These are phyloP conservation scores for Ciborinia camelliae DNA, from an alignment of 2,329 filamentous ascomycete genomes.

Conservation along the genomic window DNA sequence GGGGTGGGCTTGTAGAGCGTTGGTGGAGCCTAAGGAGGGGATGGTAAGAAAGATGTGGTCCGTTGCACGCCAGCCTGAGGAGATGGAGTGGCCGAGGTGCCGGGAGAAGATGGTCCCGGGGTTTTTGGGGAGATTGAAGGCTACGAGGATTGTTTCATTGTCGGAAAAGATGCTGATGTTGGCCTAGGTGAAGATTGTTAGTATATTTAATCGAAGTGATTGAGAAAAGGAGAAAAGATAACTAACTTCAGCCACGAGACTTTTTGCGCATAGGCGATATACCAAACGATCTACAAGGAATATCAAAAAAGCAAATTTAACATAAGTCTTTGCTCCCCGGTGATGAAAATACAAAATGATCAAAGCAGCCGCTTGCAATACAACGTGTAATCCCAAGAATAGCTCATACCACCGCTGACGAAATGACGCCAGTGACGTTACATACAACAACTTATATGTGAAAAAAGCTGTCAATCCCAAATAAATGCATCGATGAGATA, in stretches of 20 bases:
- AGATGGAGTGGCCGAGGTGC: constrained; percentile 39
- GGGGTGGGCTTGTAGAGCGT: constrained; percentile 59
- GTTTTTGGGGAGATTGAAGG: constrained; percentile 28
- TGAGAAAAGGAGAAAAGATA: background rate
- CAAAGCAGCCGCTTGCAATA: constrained; percentile 54
- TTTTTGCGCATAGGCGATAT: constrained; percentile 54
- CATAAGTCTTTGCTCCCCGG: constrained; percentile 49
- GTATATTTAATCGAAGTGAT: background rate
- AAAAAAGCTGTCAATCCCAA: constrained; percentile 54
- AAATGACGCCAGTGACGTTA: constrained; percentile 59
- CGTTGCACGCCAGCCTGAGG: constrained; percentile 55
- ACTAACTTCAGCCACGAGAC: constrained; percentile 45
- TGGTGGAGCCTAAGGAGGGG: constrained; percentile 50
- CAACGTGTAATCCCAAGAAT: constrained; percentile 57
- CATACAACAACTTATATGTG: constrained; percentile 58
- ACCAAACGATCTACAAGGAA: constrained; percentile 40
- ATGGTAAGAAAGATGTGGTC: constrained; percentile 63
- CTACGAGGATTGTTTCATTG: constrained; percentile 51
- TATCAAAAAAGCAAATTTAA: constrained; percentile 42
- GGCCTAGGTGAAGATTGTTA: background rate
- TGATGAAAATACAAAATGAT: constrained; percentile 60
- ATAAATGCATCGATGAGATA: constrained; percentile 50
- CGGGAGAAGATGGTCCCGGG: constrained; percentile 14
- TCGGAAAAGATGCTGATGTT: constrained; percentile 53
- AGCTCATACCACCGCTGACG: constrained; percentile 60